Base-by-base conservation (phyloP, 2,329 filamentous ascomycete species). In the Beauveria rudraprayagi region DNA sequence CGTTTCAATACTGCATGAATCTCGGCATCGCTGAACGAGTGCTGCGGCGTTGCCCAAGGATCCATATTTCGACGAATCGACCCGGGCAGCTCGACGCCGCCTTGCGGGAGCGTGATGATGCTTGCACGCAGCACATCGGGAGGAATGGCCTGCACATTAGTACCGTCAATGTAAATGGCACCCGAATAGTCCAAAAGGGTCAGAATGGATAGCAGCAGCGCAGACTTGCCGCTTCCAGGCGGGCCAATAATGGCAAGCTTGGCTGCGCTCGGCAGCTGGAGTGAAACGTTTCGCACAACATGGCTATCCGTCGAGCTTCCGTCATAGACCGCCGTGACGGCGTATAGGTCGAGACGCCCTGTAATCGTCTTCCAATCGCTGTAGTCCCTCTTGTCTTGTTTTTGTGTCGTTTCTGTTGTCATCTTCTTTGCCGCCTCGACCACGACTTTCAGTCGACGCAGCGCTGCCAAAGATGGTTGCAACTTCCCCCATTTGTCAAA, bases 201-300 rank as follows among this genome's bases (percentile, higher is more conserved):
- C 24, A 63, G 43, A 1, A 67, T 37, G 14, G 66, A 61, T 17
- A 66, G 62, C 37, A 68, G 41, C 2, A 68, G 57, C 9, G 67
- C 67, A 50, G 64, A 66, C 50, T 68, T 69, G 14, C 67, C 67
- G 54, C 65, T 65, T 19, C 71, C 73, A 1, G 72, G 73, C 3
- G 73, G 66, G 5, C 74, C 73, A 43, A 72, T 71, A n/a, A 76
- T 66, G 16, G 68, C 73, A 14, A 75, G 64, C 58, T 72, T 73
- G 24, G 41, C 16, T 24, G 8, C 16, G 3, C 22, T 56, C 71
- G 66, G 9, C 54, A 74, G 67, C 9, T 65, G 66, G 14, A 75
- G 61, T 10, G 64, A 65, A 3, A 74, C 40, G 9, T 67, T 55
- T 10, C 66, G 61, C 16, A 74, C 63, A 1, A 68, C 65, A 17